Evolutionary conservation across 2,329 filamentous ascomycete genomes (phyloP).

Genomic region (Colletotrichum paranaense): DNA sequence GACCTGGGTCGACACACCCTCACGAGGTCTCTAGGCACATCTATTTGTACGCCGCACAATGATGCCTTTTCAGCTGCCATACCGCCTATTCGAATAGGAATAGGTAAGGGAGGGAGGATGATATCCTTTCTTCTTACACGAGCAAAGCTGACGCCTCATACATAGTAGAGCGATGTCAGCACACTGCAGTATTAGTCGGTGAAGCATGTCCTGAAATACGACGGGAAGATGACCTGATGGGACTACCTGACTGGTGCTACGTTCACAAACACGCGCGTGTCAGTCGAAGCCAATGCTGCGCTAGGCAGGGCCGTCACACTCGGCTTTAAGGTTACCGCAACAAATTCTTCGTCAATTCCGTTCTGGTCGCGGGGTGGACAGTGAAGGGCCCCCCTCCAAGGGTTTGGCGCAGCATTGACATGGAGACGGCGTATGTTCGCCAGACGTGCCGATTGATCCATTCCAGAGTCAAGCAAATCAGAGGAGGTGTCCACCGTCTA

Average conservation of each 20-base stretch:
- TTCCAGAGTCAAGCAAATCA: slow-evolving; percentile 28
- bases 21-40: neutral
- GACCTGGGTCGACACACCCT: neutral
- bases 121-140: neutral
- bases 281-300: neutral
- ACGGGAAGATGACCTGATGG: neutral
- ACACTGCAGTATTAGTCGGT: neutral
- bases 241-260: neutral
- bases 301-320: neutral
- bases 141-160: neutral
- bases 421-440: slow-evolving; percentile 23
- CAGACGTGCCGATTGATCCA: slow-evolving; percentile 33
- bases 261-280: neutral
- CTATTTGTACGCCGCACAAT: neutral
- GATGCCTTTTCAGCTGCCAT: neutral
- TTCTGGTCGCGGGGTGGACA: neutral
- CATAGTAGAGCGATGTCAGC: neutral
- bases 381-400: slow-evolving; percentile 4
- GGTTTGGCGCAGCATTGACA: slow-evolving; percentile 20
- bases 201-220: neutral
- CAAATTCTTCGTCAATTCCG: slow-evolving; percentile 12
- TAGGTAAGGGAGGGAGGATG: neutral
- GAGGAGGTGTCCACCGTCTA: neutral
- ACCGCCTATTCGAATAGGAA: neutral
- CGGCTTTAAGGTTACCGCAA: neutral